phyloP scores from a whole-genome alignment of 371 early-diverging fungal genomes.

The Cokeromyces recurvatus region DNA sequence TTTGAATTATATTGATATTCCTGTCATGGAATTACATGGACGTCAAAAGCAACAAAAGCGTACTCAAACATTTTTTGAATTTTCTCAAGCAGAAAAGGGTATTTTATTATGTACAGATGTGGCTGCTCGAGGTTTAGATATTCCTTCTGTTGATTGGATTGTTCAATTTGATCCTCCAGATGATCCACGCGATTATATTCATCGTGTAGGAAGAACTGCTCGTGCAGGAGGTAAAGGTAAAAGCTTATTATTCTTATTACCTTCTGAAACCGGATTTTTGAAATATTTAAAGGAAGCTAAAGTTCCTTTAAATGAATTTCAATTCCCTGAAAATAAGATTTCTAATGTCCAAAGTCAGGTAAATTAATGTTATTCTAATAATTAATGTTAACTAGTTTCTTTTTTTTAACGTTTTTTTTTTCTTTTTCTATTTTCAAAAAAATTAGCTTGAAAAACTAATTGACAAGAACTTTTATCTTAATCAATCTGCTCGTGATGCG shows the following conservation, averaged over 20 bases:
- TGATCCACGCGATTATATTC: conserved; percentile 97
- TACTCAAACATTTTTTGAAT: conserved; percentile 95
- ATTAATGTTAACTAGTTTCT: too few species aligned
- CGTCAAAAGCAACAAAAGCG: conserved; percentile 95
- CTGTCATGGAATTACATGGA: conserved; percentile 93
- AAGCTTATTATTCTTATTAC: conserved; percentile 92
- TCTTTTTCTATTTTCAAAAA: too few species aligned
- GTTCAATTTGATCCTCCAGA: conserved; percentile 99
- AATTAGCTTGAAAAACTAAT: conserved; percentile 95
- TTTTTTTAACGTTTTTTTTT: too few species aligned
- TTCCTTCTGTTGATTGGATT: conserved; percentile 97
- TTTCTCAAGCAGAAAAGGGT: conserved; percentile 85
- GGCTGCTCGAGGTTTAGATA: conserved; percentile 98
- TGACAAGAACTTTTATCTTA: conserved; percentile 98
- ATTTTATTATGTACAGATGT: conserved; percentile 97
- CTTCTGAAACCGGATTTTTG: conserved; percentile 93
- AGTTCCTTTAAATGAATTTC: conserved; percentile 96
- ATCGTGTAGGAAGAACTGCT: conserved; percentile 98
- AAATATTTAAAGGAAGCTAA: conserved; percentile 96
- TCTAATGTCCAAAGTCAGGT: conserved; percentile 89
- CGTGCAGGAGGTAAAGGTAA: conserved; percentile 91
- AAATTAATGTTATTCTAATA: background rate
- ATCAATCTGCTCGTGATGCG: conserved; percentile 97
- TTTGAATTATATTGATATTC: conserved; percentile 95
- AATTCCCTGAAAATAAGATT: conserved; percentile 91